A percentile compares a stretch with the other conserved stretches of the same genome.
Evolutionary conservation across 768 basidiomycete genomes (phyloP).

Genomic region (Hydnomerulius pinastri): DNA sequence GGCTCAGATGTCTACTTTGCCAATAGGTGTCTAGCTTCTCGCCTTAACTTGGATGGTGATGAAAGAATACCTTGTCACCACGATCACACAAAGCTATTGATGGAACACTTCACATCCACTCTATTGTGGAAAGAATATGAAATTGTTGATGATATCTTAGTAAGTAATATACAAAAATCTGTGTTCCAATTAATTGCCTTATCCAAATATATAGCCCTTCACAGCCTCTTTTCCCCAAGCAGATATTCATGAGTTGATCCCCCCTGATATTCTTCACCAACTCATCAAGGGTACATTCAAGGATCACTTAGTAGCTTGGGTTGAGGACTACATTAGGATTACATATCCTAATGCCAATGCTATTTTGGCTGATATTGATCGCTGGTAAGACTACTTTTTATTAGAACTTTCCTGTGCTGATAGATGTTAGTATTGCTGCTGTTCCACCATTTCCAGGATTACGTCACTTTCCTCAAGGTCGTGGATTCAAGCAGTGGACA

Average conservation of each 20-base stretch:
- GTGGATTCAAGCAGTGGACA: slow-evolving; percentile 39
- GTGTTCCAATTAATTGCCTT: too few species aligned
- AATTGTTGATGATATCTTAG: slow-evolving; percentile 4
- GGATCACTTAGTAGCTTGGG: slow-evolving; percentile 37
- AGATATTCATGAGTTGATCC: slow-evolving; percentile 32
- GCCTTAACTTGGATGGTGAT: background rate
- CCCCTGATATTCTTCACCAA: slow-evolving; percentile 32
- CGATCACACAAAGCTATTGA: background rate
- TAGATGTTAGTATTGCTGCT: slow-evolving; percentile 30
- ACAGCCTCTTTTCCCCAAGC: slow-evolving; percentile 38
- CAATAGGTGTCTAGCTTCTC: background rate
- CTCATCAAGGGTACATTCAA: slow-evolving; percentile 35
- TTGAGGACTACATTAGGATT: slow-evolving; percentile 20
- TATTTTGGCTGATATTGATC: slow-evolving; percentile 34
- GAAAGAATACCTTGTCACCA: background rate
- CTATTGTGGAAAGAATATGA: slow-evolving; percentile 24
- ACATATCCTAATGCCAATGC: slow-evolving; percentile 9
- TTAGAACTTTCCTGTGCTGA: too few species aligned
- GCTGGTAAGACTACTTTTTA: too few species aligned
- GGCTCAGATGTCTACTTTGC: background rate
- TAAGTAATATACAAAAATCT: background rate
- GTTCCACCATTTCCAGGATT: slow-evolving; percentile 31
- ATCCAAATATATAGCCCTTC: background rate
- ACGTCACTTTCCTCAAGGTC: slow-evolving; percentile 32
- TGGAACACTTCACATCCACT: background rate